Conservation (phyloP, 345 rosid genomes). For the Crucihimalaya himalaica region DNA sequence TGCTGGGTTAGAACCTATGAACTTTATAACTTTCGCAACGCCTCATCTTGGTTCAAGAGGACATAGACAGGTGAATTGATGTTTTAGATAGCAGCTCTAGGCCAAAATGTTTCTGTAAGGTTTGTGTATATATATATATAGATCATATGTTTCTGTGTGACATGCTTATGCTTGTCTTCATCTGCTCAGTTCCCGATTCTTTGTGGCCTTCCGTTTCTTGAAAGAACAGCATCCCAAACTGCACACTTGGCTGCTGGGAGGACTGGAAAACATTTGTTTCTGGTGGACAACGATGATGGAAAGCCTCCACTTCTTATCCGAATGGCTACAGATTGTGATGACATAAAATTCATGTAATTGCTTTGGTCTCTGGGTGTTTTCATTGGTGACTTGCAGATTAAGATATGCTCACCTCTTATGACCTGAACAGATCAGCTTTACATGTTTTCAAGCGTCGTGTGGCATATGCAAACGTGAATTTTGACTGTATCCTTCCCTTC, state of each 20-base stretch:
- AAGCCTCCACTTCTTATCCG: constrained; percentile 86
- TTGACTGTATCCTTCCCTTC: constrained; percentile 72
- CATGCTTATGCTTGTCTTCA: constrained; percentile 4
- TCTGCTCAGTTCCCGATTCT: constrained; percentile 75
- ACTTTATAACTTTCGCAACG: constrained; percentile 90
- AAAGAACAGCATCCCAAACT: constrained; percentile 79
- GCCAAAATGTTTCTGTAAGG: constrained; percentile 18
- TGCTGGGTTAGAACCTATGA: constrained; percentile 90
- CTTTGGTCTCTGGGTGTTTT: constrained; percentile 29
- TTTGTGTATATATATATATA: not conserved
- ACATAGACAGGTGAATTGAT: constrained; percentile 69
- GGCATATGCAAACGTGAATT: constrained; percentile 89
- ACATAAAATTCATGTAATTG: constrained; percentile 72
- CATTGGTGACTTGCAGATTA: constrained; percentile 17
- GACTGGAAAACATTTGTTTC: constrained; percentile 91
- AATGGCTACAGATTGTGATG: constrained; percentile 75
- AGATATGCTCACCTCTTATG: constrained; percentile 28
- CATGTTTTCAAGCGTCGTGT: constrained; percentile 83
- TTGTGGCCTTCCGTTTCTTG: constrained; percentile 90
- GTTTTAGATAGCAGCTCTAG: constrained; percentile 27
- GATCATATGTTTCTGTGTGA: not conserved
- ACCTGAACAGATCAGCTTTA: constrained; percentile 72
- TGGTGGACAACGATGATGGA: constrained; percentile 74
- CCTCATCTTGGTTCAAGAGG: constrained; percentile 98
- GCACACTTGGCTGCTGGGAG: constrained; percentile 88